A percentile compares a stretch with the other conserved stretches of the same genome.
Conservation (phyloP, 2,329 filamentous ascomycete species). For the Ophiosphaerella korrae region DNA sequence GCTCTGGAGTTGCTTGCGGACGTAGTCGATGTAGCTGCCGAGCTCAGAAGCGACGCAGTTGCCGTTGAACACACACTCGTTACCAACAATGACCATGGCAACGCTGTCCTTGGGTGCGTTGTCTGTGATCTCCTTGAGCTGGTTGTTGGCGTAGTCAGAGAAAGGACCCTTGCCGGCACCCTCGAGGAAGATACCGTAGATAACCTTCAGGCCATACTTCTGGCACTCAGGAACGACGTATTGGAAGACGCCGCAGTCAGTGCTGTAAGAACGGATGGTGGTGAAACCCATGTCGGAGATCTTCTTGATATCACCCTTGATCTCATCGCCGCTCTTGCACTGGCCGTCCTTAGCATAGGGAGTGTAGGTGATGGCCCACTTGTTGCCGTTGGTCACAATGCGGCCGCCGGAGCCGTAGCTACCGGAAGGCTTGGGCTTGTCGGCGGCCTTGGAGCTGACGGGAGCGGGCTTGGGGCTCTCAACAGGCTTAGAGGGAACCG, state of each 20-base stretch:
- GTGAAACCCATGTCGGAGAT: slow-evolving; percentile 61
- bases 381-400: slow-evolving; percentile 50
- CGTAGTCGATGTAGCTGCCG: slow-evolving; percentile 69
- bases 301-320: slow-evolving; percentile 48
- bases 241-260: slow-evolving; percentile 83
- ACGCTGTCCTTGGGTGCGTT: slow-evolving; percentile 74
- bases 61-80: slow-evolving; percentile 84
- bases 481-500: slow-evolving; percentile 12
- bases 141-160: slow-evolving; percentile 66
- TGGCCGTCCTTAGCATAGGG: slow-evolving; percentile 50
- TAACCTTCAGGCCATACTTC: slow-evolving; percentile 73
- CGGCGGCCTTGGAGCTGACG: slow-evolving; percentile 23
- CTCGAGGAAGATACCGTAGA: slow-evolving; percentile 87
- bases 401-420: slow-evolving; percentile 29
- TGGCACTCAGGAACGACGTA: slow-evolving; percentile 73
- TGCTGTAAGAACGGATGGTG: slow-evolving; percentile 81
- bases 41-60: slow-evolving; percentile 69
- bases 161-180: slow-evolving; percentile 51
- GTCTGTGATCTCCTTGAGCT: slow-evolving; percentile 74
- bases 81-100: slow-evolving; percentile 82
- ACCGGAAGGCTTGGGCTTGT: slow-evolving; percentile 38
- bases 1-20: slow-evolving; percentile 65
- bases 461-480: slow-evolving; percentile 24
- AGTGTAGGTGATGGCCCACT: slow-evolving; percentile 58
- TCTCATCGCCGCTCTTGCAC: slow-evolving; percentile 50